Base-by-base conservation (phyloP, 2,329 filamentous ascomycete genomes). In the Plenodomus lindquistii region DNA sequence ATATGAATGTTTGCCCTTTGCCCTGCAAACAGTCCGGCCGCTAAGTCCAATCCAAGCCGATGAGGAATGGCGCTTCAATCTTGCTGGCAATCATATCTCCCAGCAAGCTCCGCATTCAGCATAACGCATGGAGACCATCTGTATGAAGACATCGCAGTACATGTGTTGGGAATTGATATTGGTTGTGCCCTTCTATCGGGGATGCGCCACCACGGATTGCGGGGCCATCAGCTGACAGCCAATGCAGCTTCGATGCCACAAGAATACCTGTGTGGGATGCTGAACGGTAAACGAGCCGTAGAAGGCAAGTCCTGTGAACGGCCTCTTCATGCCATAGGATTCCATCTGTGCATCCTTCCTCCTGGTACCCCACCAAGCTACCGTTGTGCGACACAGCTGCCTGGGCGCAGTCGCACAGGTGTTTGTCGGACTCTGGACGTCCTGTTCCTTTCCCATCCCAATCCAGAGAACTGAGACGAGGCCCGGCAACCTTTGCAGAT, bases 191-290 rank as follows among this genome's bases (percentile, higher is more conserved):
- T 8, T 13, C 6, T 31, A 13, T 31, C 11, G 9, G 10, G 11
- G 27, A 31, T 31, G 15, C 27, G 27, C 27, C 11, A 7, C 27
- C 27, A 44, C 38, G 27, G 15, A 42, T 40, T 46, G 49, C 49
- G 49, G 49, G 48, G 49, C 36, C 31, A 47, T 51, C 49, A 52
- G 44, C 49, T 48, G 49, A 51, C 40, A 40, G 36, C 20, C 27
- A 37, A 29, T 19, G 40, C 39, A 41, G 43, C 27, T 13, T 11
- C 15, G 27, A 31, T 31, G 27, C 11, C 11, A 15, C 27, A 7
- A 7, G n/a, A 31, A 13, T 7, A 31, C 27, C n/a, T n/a, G n/a
- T n/a, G 11, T 31, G 27, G 27, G 27, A 5, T 31, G 27, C 4
- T 31, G 6, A 31, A 31, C 27, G 27, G 27, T 31, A 15, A 31